Evolutionary conservation across 2,329 filamentous ascomycete genomes (phyloP), one percentile per base, ranked within the genome.

Genomic region (Pseudogymnoascus sp.): DNA sequence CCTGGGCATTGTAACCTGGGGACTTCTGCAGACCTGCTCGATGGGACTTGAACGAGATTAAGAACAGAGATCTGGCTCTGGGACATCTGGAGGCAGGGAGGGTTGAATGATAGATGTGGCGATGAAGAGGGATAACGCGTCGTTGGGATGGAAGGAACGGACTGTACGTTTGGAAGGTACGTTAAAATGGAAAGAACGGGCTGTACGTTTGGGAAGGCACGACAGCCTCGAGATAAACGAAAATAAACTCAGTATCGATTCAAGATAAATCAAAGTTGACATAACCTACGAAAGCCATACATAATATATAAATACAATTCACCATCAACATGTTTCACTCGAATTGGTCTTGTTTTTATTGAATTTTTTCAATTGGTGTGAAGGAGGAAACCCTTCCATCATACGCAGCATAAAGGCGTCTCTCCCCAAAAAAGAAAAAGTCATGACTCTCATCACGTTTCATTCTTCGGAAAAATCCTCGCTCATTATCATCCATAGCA

Each of bases 401-500:
- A 53, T 31, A 53, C 46, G 46, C 31, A 53, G 46, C 46, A 53
- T 53, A 53, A 53, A 53, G 46, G 46, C 46, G 46, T 31, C 46
- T 53, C 46, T 53, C 46, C 46, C 46, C 25, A 53, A 53, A 53
- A 53, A 53, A 53, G 46, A 53, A 53, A 53, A 53, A 53, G 25
- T 53, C 46, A 53, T 53, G 46, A 53, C 46, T 53, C 46, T 53
- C 46, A 53, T 53, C 46, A 53, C 46, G 46, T 53, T 53, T 53
- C 46, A 53, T 53, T 53, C 46, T 53, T 53, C 46, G 25, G 46
- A 53, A 53, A 53, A 53, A 53, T 53, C 46, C 46, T 53, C 46
- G 46, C 46, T 53, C 46, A 53, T 53, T 53, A 53, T 53, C 46
- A 53, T 53, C 46, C 46, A 53, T 53, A 53, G 46, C 46, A 53